Base-by-base conservation (phyloP, 2,329 filamentous ascomycete species). In the Sordariomycetes sp. region DNA sequence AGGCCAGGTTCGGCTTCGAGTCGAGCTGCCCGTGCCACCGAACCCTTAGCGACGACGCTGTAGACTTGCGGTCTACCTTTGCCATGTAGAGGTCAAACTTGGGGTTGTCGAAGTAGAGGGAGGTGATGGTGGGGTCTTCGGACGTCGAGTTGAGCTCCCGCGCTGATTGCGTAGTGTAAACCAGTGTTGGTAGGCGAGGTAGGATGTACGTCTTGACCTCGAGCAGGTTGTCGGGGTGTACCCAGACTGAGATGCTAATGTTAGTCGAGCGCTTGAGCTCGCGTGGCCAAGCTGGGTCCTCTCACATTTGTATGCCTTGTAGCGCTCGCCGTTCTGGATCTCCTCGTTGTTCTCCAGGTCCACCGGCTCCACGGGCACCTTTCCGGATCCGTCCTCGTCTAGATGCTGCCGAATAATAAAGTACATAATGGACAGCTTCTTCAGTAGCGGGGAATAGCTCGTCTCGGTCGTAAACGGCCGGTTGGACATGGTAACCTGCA, bases 171-270 rank as follows among this genome's bases (percentile, higher is more conserved):
- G 94, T 87, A 69, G 94, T 97, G 74, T 97, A 99, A 24, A 99
- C 87, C 18, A 99, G 85, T 34, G 95, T 85, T 1, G 94, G 94
- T 24, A 99, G 80, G 59, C 89, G 89, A 61, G 94, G 89, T 35
- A 97, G 82, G 61, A 99, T 95, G 66, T 90, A 86, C 5, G 94
- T 97, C 79, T 97, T 97, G 70, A 97, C 90, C 75, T 99, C 94
- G 64, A 97, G 84, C 32, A 97, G 78, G 72, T 99, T 97, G 67
- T 99, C 94, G 35, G 85, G 82, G 70, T 99, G 94, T 6, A 99
- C 87, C 94, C 94, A 99, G 76, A 96, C 85, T 88, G 28, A 59
- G 8, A 51, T 14, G 24, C 34, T 12, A 18, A 54, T 54, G 58
- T 78, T 66, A 77, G 55, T n/a, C n/a, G 20, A 18, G 18, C 12